Evolutionary conservation across 441 rosid species (phyloP), one percentile per base, ranked within the genome.

Genomic region (Sinapis alba): DNA sequence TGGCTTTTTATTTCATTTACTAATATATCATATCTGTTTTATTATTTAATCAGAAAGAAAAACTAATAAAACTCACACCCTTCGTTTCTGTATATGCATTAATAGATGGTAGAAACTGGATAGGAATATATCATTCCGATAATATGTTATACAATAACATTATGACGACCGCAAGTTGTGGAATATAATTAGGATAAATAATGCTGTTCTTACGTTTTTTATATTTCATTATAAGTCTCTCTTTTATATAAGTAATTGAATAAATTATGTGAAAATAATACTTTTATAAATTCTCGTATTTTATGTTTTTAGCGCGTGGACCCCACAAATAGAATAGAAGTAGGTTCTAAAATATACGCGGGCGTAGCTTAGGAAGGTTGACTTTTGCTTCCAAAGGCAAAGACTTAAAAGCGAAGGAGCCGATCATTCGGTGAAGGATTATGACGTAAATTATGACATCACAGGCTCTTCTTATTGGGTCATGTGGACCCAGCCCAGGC

Each of bases 351-450:
- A 12, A 63, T 78, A 65, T 68, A 21, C 32, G 78, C 26, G 61
- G 65, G 71, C 15, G 68, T 71, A 60, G 64, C 65, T 72, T 65
- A 30, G 64, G 74, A 62, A 72, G 70, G 81, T 78, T 78, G 81
- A 73, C 74, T 73, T 78, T 73, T 21, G 66, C 11, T 62, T 68
- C 77, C 53, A 9, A 26, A 60, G 69, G 69, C 50, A 72, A 78
- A 66, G 30, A 62, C 66, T 73, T 62, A 6, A 41, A 78, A 57
- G 67, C 78, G 1, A 78, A 73, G 81, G 20, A 66, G 77, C 59
- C 60, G 20, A 26, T 58, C 77, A 43, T 56, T 32, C 27, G 34
- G 20, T 78, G 81, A 72, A 51, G 65, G 0, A 13, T 27, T 27
- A 57, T 78, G 77, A 72, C 65, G 73, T 60, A 3, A 24, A 61